A percentile compares a stretch with the other conserved stretches of the same genome.
These are phyloP conservation scores for Symbiodinium pilosum DNA, from an alignment of 73 alveolate species.

Conservation along the genomic window DNA sequence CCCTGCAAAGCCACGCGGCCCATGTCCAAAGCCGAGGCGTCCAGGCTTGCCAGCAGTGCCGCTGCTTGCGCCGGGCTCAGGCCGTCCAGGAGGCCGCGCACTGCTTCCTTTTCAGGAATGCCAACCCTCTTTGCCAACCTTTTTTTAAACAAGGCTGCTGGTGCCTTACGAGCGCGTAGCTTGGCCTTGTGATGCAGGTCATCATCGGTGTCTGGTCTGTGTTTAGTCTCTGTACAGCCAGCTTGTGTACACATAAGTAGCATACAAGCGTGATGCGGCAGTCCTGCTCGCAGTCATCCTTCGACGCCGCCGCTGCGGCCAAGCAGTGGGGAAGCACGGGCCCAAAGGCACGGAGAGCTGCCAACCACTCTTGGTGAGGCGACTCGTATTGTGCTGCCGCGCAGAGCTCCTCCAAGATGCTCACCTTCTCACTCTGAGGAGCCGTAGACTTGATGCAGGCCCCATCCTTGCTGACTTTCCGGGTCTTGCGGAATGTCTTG, in stretches of 20 bases:
- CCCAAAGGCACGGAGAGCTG: conserved; percentile 13
- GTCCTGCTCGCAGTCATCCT: conserved; percentile 26
- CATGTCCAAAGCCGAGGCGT: conserved; percentile 36
- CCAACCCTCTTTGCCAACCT: too few species aligned
- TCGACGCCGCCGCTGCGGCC: conserved; percentile 46
- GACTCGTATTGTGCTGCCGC: conserved; percentile 11
- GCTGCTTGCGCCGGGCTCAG: background rate
- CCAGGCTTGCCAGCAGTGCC: conserved; percentile 24
- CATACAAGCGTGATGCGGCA: too few species aligned
- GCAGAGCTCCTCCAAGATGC: conserved; percentile 9
- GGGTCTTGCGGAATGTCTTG: background rate
- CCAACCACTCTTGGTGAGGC: conserved; percentile 15
- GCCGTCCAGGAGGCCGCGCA: background rate
- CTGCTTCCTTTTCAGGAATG: background rate
- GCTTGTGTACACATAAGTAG: too few species aligned
- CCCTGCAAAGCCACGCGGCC: background rate
- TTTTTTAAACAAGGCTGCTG: too few species aligned
- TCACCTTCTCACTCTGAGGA: background rate
- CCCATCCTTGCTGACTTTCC: background rate
- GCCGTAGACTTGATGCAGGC: background rate
- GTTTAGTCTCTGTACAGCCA: too few species aligned
- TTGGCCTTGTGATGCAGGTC: too few species aligned
- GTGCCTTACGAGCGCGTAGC: too few species aligned
- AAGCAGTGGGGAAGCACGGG: background rate
- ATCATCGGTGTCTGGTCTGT: too few species aligned